These are phyloP conservation scores for Cercospora sesami DNA, from an alignment of 2,329 filamentous ascomycete species.

Conservation along the genomic window DNA sequence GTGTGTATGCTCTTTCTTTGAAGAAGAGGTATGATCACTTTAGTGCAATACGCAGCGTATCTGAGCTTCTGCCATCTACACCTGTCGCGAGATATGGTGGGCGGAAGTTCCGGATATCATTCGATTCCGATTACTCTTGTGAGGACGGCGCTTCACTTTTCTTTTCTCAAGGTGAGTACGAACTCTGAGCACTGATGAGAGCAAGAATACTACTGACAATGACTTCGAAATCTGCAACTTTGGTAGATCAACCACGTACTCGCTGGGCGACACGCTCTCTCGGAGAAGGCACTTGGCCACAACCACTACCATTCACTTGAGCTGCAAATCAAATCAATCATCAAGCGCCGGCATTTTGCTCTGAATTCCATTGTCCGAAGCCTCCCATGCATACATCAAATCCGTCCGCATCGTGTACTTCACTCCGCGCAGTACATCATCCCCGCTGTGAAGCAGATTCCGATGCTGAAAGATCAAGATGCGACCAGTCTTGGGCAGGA, in stretches of 20 bases:
- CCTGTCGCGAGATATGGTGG: constrained; percentile 32
- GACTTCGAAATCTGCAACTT: not conserved
- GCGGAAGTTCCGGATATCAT: constrained; percentile 60
- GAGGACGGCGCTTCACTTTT: constrained; percentile 70
- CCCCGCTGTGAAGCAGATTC: constrained; percentile 54
- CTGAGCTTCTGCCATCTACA: constrained; percentile 37
- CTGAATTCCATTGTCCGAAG: constrained; percentile 16
- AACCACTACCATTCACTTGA: not conserved
- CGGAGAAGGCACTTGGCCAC: not conserved
- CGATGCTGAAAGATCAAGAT: constrained; percentile 60
- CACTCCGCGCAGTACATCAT: constrained; percentile 54
- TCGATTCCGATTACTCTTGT: constrained; percentile 93
- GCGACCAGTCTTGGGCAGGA: constrained; percentile 54
- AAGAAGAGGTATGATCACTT: constrained; percentile 54
- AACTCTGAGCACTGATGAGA: constrained; percentile 16
- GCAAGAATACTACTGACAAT: constrained; percentile 46
- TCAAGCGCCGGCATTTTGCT: constrained; percentile 21
- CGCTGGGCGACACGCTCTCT: not conserved
- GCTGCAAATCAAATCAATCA: constrained; percentile 1
- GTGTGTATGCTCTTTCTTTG: constrained; percentile 56
- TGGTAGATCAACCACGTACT: not conserved
- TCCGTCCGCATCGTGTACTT: constrained; percentile 60
- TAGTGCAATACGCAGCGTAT: constrained; percentile 94
- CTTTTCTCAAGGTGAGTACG: constrained; percentile 52
- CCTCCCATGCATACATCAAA: constrained; percentile 52